These are phyloP conservation scores for Ascocoryne sarcoides DNA, from an alignment of 2,329 filamentous ascomycete species.

Conservation along the genomic window DNA sequence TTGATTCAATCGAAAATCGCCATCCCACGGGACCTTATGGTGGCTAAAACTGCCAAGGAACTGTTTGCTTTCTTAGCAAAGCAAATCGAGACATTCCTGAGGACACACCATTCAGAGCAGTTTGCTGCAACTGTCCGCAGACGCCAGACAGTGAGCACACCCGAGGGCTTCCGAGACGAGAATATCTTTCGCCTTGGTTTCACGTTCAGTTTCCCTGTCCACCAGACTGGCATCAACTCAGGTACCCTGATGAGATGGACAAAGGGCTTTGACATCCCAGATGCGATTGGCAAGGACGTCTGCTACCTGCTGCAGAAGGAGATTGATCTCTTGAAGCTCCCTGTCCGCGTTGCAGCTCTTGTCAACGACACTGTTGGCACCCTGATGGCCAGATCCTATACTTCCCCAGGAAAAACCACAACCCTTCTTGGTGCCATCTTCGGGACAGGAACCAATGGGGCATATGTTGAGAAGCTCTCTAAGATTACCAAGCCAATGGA, in stretches of 20 bases:
- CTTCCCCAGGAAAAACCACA: conserved; percentile 75
- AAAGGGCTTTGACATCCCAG: conserved; percentile 96
- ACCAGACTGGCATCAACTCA: conserved; percentile 91
- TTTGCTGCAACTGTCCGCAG: conserved; percentile 64
- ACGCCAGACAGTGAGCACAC: conserved; percentile 50
- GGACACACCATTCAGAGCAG: conserved; percentile 79
- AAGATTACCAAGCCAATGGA: conserved; percentile 72
- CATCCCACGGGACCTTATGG: conserved; percentile 85
- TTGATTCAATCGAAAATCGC: conserved; percentile 87
- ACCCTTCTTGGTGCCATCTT: conserved; percentile 95
- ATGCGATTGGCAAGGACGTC: conserved; percentile 89
- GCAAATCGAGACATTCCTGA: conserved; percentile 83
- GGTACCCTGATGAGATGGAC: conserved; percentile 94
- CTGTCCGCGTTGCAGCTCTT: conserved; percentile 88
- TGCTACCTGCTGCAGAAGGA: conserved; percentile 82
- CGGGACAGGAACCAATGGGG: conserved; percentile 93
- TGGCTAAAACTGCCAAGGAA: conserved; percentile 73
- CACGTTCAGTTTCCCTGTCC: conserved; percentile 95
- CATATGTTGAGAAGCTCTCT: conserved; percentile 85
- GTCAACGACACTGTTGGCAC: conserved; percentile 98
- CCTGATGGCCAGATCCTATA: conserved; percentile 94
- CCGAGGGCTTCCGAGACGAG: conserved; percentile 56
- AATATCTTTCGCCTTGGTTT: conserved; percentile 92
- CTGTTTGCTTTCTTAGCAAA: conserved; percentile 89
- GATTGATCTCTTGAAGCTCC: conserved; percentile 77